Evolutionary conservation across 805 yeast species (phyloP), one percentile per base, ranked within the genome.

Genomic region (Spencermartinsiella europaea): DNA sequence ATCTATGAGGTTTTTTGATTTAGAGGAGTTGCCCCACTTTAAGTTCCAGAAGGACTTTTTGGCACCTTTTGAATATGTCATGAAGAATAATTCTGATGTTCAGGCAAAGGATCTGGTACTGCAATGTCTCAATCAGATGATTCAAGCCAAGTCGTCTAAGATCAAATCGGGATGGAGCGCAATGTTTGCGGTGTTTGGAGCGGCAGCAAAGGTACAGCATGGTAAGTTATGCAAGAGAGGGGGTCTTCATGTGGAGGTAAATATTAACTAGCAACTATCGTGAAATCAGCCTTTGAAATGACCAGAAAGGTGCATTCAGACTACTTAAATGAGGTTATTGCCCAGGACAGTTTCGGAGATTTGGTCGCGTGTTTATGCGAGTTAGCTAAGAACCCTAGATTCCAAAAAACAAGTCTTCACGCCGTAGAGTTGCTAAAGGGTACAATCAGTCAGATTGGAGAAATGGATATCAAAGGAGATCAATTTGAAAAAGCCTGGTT

Each of bases 101-200:
- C 84, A 81, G 44, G 91, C 89, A 21, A 85, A 84, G 60, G 93
- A 85, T 46, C 81, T 91, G 89, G 89, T 87, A 5, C 71, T 93
- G 48, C 96, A 90, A 55, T 90, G 96, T 66, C 76, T 91, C 56
- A 79, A 81, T 53, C 91, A 88, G 60, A 83, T 95, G 81, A 80
- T 93, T 34, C 70, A 79, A 51, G 81, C 88, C 21, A 85, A 88
- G 58, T 79, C 90, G 3, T 70, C 68, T 14, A 75, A 78, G 48
- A 85, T 93, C 53, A 83, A 80, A 61, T 89, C 97, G 16, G 99
- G 99, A 39, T 93, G 99, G 99, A 79, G 78, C 50, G 81, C 98
- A 0, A 81, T 95, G 45, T 80, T 93, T 58, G 84, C 80, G 21
- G 84, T 87, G 1, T 76, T 91, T 52, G 77, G 82, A 3, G 80